A percentile compares a stretch with the other conserved stretches of the same genome.
Conservation (phyloP, 768 basidiomycete species). For the Suillus luteus region DNA sequence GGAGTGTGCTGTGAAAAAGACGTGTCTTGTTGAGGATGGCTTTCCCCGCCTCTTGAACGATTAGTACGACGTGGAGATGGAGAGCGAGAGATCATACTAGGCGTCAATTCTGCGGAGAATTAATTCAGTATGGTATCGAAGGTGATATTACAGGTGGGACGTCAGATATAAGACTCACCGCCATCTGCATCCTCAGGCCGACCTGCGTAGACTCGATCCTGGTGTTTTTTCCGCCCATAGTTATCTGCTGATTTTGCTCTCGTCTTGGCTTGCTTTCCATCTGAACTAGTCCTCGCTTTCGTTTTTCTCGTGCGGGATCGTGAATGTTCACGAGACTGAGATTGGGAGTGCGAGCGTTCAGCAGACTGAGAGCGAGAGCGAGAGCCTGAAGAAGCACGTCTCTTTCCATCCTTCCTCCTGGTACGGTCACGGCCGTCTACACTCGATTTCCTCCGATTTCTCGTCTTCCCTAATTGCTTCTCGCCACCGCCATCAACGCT, state of each 20-base stretch:
- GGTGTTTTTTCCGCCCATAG: neutral
- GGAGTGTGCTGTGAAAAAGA: conserved; percentile 26
- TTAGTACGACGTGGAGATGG: conserved; percentile 18
- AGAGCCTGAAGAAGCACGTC: conserved; percentile 3
- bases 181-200: conserved; percentile 19
- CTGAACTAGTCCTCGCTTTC: conserved; percentile 12
- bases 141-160: neutral
- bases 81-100: conserved; percentile 24
- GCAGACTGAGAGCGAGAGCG: neutral
- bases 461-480: neutral
- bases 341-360: conserved; percentile 16
- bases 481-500: neutral
- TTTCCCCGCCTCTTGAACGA: neutral
- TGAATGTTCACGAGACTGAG: conserved; percentile 14
- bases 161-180: conserved; percentile 21
- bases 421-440: conserved; percentile 9
- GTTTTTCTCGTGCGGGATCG: conserved; percentile 16
- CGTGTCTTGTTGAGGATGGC: neutral
- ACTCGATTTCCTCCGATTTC: neutral
- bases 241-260: conserved; percentile 25
- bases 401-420: conserved; percentile 15
- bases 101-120: conserved; percentile 22
- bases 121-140: conserved; percentile 13
- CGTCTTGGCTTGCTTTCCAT: conserved; percentile 17
- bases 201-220: conserved; percentile 5